A percentile compares a stretch with the other conserved stretches of the same genome.
Conservation (phyloP, 768 basidiomycete species). For the Mycena filopes region DNA sequence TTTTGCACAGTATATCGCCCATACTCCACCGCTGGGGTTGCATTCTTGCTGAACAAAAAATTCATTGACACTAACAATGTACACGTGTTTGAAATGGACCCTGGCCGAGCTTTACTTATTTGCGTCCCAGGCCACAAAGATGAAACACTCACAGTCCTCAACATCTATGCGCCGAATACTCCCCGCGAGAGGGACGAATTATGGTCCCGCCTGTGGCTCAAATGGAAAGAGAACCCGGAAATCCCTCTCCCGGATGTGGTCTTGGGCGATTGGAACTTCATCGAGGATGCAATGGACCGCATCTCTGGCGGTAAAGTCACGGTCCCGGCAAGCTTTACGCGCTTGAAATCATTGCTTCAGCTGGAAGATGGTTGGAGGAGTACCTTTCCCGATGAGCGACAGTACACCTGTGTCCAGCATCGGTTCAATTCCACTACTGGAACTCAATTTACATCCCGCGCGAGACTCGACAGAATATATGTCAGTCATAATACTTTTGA, state of each 20-base stretch:
- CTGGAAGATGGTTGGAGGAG: conserved; percentile 25
- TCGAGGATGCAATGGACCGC: conserved; percentile 35
- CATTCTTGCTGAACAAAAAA: conserved; percentile 33
- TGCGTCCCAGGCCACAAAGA: conserved; percentile 22
- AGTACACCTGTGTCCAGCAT: conserved; percentile 8
- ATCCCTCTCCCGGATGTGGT: conserved; percentile 14
- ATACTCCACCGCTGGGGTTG: conserved; percentile 30
- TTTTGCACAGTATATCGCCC: too few relatives aligned
- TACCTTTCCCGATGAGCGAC: conserved; percentile 11
- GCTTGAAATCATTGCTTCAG: neutral
- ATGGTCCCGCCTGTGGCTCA: neutral
- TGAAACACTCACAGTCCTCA: conserved; percentile 16
- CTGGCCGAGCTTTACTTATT: conserved; percentile 28
- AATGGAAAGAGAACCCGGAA: neutral
- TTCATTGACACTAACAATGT: conserved; percentile 14
- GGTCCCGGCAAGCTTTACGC: neutral
- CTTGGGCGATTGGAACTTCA: conserved; percentile 40
- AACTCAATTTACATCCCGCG: neutral
- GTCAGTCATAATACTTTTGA: neutral
- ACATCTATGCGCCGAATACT: conserved; percentile 35
- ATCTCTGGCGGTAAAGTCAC: conserved; percentile 1
- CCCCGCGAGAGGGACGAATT: neutral
- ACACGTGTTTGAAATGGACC: neutral
- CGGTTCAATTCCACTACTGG: neutral
- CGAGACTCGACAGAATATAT: conserved; percentile 23